Conservation (phyloP, 208 protist species). For the Leishmania tropica region DNA sequence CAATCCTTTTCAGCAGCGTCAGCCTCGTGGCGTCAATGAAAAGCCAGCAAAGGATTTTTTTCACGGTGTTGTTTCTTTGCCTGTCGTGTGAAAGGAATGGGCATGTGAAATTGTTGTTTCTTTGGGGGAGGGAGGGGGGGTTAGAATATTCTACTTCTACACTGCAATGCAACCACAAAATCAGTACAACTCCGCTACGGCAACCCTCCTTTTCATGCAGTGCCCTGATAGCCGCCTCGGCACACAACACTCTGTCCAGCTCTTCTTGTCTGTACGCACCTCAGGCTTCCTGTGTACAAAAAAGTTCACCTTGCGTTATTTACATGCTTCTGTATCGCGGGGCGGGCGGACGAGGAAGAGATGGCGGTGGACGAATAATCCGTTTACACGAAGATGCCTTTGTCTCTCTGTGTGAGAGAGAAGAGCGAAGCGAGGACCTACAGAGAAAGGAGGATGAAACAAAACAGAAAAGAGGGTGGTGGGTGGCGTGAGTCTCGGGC, state of each 20-base stretch:
- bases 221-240: not conserved
- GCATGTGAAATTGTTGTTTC: not conserved
- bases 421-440: not conserved
- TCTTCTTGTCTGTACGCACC: not conserved
- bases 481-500: not conserved
- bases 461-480: not conserved
- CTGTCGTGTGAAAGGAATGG: not conserved
- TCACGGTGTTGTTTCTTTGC: not conserved
- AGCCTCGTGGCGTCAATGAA: not conserved
- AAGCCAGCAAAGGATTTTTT: not conserved
- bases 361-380: not conserved
- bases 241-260: not conserved
- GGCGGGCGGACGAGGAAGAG: not conserved
- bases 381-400: not conserved
- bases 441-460: not conserved
- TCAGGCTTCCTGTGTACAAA: not conserved
- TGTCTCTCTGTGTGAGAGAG: not conserved
- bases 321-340: not conserved
- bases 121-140: not conserved
- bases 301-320: not conserved
- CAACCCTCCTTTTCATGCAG: not conserved
- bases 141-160: not conserved
- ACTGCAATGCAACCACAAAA: not conserved
- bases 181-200: not conserved
- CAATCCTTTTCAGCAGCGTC: not conserved